Evolutionary conservation across 2,329 filamentous ascomycete species (phyloP).

Genomic region (Stagonosporopsis tanaceti): DNA sequence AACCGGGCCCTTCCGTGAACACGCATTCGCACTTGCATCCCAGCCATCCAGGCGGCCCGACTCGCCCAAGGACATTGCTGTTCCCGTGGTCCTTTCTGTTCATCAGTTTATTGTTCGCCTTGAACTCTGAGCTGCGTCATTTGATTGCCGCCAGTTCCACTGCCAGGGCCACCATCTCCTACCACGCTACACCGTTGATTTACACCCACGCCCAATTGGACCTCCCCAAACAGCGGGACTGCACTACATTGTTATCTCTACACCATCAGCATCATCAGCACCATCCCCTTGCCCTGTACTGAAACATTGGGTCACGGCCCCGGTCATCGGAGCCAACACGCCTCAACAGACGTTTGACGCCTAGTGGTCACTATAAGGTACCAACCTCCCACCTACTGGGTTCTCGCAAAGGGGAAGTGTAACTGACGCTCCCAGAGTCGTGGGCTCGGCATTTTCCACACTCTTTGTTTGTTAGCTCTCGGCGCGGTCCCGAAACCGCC

Average conservation of each 20-base stretch:
- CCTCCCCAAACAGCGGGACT: constrained; percentile 24
- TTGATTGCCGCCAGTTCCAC: constrained; percentile 5
- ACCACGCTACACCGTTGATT: neutral
- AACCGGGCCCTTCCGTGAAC: constrained; percentile 27
- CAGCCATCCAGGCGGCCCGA: constrained; percentile 23
- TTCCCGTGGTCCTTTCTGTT: constrained; percentile 20
- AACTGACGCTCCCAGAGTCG: constrained; percentile 16
- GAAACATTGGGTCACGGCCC: constrained; percentile 5
- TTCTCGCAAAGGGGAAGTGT: neutral
- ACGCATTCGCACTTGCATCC: constrained; percentile 20
- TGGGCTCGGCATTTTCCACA: neutral
- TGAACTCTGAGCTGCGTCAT: constrained; percentile 15
- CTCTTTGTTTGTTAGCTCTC: constrained; percentile 19
- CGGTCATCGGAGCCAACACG: constrained; percentile 13
- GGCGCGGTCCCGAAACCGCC: constrained; percentile 25
- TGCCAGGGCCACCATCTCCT: constrained; percentile 6
- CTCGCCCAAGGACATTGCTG: constrained; percentile 19
- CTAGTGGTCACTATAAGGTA: constrained; percentile 19
- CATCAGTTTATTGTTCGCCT: constrained; percentile 5
- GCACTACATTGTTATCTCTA: constrained; percentile 22
- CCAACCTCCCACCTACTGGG: neutral
- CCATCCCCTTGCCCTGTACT: neutral
- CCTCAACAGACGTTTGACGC: constrained; percentile 4
- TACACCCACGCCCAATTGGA: constrained; percentile 26
- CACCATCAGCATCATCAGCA: neutral